Base-by-base conservation (phyloP, 2,329 filamentous ascomycete genomes). In the Aspergillus sp. region DNA sequence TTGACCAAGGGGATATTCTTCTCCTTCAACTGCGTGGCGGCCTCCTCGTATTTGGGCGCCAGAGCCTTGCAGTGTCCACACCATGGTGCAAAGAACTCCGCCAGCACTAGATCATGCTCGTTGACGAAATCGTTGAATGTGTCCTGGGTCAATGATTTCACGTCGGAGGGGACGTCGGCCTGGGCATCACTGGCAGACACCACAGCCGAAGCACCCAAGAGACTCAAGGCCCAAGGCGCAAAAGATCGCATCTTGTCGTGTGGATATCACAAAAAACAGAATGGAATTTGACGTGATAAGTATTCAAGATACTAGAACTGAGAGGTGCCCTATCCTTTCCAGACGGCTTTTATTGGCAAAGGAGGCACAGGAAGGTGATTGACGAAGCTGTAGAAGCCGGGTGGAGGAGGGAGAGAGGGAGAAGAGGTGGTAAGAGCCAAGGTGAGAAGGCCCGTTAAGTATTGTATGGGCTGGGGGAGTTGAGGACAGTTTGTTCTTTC, bases 41-140 rank as follows among this genome's bases (percentile, higher is more conserved):
- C 80, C 57, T 77, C 73, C 63, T 82, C 80, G 62, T 82, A 82
- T 65, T 82, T 80, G 26, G 80, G 80, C 36, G 79, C 95, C 67
- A 99, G 91, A 62, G 94, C 94, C 85, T 99, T 98, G 90, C 94
- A 98, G 85, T 98, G 94, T 67, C 93, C 94, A 70, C 91, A 96
- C 93, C 94, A 96, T 70, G 94, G 93, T 68, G 94, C 94, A 78
- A 91, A 97, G 87, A 97, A 99, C 82, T 99, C 93, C 70, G 92
- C 92, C 63, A 99, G 88, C 57, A 97, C 94, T 59, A 99, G 85
- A 70, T 92, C 88, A 77, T 98, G 90, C 70, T 87, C 80, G 77
- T 89, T 89, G 74, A 99, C 82, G 78, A 97, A 99, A 62, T 88
- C 85, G 68, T 90, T 85, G 78, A 99, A 99, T 66, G 85, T 91